Conservation (phyloP, 805 yeast species). For the Debaryomyces maramus region DNA sequence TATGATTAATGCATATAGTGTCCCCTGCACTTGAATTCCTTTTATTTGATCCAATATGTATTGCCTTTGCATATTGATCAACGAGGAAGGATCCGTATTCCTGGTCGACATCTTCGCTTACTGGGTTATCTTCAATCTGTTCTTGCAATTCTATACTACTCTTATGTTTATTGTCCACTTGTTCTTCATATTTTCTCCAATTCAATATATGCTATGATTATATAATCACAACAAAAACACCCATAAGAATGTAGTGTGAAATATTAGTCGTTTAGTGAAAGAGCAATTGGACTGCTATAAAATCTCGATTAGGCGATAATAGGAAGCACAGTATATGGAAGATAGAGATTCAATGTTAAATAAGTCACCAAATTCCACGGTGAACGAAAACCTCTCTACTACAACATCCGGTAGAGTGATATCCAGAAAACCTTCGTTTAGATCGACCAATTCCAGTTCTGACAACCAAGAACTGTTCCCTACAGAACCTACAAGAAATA, state of each 20-base stretch:
- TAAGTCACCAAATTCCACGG: too few species aligned
- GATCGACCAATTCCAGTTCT: background rate
- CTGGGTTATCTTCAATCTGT: background rate
- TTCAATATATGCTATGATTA: background rate
- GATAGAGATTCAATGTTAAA: too few species aligned
- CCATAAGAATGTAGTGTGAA: too few species aligned
- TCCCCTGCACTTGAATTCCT: slow-evolving; percentile 27
- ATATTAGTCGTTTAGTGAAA: too few species aligned
- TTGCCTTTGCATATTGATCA: slow-evolving; percentile 29
- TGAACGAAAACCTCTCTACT: too few species aligned
- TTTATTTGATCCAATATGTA: slow-evolving; percentile 32
- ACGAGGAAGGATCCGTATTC: slow-evolving; percentile 27
- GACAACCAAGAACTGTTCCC: background rate
- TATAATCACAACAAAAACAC: background rate
- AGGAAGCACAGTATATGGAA: too few species aligned
- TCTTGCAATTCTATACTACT: background rate
- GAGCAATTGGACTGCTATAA: too few species aligned
- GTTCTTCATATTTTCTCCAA: background rate
- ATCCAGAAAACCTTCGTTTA: background rate
- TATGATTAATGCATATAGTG: slow-evolving; percentile 46
- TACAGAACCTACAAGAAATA: too few species aligned
- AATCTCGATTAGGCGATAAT: too few species aligned
- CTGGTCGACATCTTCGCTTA: slow-evolving; percentile 13
- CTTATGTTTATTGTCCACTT: background rate
- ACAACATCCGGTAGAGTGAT: too few species aligned